Percentiles rank a stretch among this genome's conserved stretches.
Evolutionary conservation across 371 early-diverging fungal species (phyloP).

Genomic region (Zychaea mexicana): DNA sequence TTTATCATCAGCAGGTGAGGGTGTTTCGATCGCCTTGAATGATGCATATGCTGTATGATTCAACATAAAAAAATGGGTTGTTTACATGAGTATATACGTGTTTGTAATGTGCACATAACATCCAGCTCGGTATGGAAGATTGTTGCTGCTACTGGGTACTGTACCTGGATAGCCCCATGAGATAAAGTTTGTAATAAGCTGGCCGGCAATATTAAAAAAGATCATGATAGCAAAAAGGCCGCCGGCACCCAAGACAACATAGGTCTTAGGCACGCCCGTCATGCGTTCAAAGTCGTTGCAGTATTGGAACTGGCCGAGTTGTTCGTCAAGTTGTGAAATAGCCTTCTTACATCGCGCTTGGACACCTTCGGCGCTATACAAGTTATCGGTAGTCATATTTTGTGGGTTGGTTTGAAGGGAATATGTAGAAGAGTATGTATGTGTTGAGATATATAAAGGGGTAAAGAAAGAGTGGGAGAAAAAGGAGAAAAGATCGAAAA

Average conservation of each 20-base stretch:
- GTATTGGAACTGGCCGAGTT: slow-evolving; percentile 57
- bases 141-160: too few relatives aligned
- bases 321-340: slow-evolving; percentile 8
- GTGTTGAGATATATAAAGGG: neutral
- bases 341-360: slow-evolving; percentile 6
- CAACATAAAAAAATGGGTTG: neutral
- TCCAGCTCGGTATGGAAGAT: too few relatives aligned
- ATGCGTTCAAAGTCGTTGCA: slow-evolving; percentile 66
- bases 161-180: slow-evolving; percentile 89
- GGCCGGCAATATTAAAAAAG: slow-evolving; percentile 87
- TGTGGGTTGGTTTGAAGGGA: slow-evolving; percentile 1
- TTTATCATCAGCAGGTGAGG: slow-evolving; percentile 78
- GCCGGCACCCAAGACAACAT: slow-evolving; percentile 62
- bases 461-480: slow-evolving; percentile 6
- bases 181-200: slow-evolving; percentile 76
- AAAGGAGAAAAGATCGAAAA: slow-evolving; percentile 5
- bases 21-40: slow-evolving; percentile 92
- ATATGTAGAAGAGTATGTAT: neutral
- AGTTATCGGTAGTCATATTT: slow-evolving; percentile 10
- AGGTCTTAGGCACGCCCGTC: slow-evolving; percentile 20
- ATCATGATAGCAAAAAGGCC: slow-evolving; percentile 69
- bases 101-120: too few relatives aligned
- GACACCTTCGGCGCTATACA: slow-evolving; percentile 11
- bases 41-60: slow-evolving; percentile 75
- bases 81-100: neutral